A percentile compares a stretch with the other conserved stretches of the same genome.
These are phyloP conservation scores for Gilbertella persicaria DNA, from an alignment of 371 early-diverging fungal species.

Conservation along the genomic window DNA sequence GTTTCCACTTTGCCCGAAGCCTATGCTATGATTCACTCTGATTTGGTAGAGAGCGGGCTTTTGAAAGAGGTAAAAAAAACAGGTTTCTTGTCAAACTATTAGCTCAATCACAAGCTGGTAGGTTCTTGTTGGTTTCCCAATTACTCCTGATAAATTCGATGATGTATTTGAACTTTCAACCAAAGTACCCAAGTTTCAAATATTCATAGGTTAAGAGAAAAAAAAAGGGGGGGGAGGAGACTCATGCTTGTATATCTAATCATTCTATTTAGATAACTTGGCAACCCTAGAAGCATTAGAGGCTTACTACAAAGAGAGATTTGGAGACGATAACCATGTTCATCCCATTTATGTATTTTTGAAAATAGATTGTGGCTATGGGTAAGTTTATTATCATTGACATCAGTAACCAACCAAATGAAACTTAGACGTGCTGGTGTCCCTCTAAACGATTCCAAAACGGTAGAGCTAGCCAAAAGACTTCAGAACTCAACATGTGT, in stretches of 20 bases:
- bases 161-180: constrained; percentile 28
- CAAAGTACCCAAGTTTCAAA: constrained; percentile 29
- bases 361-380: constrained; percentile 47
- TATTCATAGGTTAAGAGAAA: constrained; percentile 36
- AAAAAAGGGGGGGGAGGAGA: too few species aligned
- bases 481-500: constrained; percentile 27
- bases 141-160: constrained; percentile 40
- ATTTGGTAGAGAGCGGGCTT: constrained; percentile 19
- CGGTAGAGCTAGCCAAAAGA: constrained; percentile 36
- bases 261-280: constrained; percentile 24
- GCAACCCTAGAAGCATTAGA: constrained; percentile 43
- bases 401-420: not conserved
- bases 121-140: constrained; percentile 44
- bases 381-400: constrained; percentile 21
- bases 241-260: not conserved
- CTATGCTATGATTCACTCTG: constrained; percentile 31
- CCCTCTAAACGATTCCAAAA: constrained; percentile 22
- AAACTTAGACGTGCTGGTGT: constrained; percentile 44
- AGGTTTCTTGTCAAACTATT: not conserved
- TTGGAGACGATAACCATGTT: not conserved
- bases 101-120: not conserved
- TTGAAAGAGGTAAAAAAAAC: constrained; percentile 42
- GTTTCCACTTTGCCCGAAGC: constrained; percentile 51
- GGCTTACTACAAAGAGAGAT: constrained; percentile 10
- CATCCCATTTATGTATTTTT: constrained; percentile 31